Base-by-base conservation (phyloP, 2,329 filamentous ascomycete genomes). In the Xylaria hypoxylon region DNA sequence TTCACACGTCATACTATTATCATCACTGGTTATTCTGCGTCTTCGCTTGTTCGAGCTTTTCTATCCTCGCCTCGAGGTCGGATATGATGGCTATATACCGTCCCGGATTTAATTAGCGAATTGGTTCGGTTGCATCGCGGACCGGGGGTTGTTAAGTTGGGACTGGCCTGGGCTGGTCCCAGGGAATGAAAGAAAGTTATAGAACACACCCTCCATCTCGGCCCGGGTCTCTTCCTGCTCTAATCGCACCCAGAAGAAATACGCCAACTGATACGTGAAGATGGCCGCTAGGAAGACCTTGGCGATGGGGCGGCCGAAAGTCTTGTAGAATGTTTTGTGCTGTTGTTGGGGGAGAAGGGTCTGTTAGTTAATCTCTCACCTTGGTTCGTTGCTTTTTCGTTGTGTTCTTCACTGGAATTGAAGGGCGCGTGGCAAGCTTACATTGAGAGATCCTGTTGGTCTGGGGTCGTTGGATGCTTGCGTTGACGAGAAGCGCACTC, bases 231-330 rank as follows among this genome's bases (percentile, higher is more conserved):
- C 92, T 60, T 92, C 85, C 38, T 86, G 86, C 78, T 94, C 92
- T 57, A 95, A 83, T 79, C 90, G 92, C 42, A 87, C 77, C 92
- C 92, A 96, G 15, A 80, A 81, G 82, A 87, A 93, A 80, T 94
- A 95, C 15, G 86, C 79, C n/a, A 92, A 73, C 79, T 96, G 92
- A 78, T 95, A 96, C 1, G 90, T 91, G 75, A 93, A 89, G 62
- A 94, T 86, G 60, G 92, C 91, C 75, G 91, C 85, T 42, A 95
- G 84, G 70, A 93, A 87, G 60, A 89, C 89, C 80, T 94, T 95
- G 59, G 87, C 85, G 51, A 95, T 83, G 2, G 92, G 92, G 1
- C 90, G 85, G 44, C 89, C 88, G 75, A 93, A 94, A 15, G 87
- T 88, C 75, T 88, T 90, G 83, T 93, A 95, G 80, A 94, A 94